These are phyloP conservation scores for Bidens hawaiensis DNA, from an alignment of 140 eudicot species.

Conservation along the genomic window DNA sequence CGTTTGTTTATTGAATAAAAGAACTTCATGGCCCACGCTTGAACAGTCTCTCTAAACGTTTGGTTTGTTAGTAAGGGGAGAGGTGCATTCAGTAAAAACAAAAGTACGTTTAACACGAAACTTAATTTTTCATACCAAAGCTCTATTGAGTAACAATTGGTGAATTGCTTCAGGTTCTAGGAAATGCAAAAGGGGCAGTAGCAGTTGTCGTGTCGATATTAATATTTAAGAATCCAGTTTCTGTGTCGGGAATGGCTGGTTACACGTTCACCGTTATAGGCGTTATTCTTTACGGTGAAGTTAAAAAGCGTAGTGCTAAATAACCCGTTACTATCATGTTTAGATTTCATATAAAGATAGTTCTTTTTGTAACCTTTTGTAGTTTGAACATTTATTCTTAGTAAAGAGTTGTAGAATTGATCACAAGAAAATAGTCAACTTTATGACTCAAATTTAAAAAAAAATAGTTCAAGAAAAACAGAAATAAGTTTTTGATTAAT, in stretches of 20 bases:
- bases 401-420: conserved; percentile 39
- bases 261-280: conserved; percentile 63
- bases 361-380: background rate
- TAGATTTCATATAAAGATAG: background rate
- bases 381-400: conserved; percentile 19
- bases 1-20: too few species aligned
- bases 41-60: too few species aligned
- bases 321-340: conserved; percentile 18
- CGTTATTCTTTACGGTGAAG: conserved; percentile 69
- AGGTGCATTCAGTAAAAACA: too few species aligned
- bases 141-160: conserved; percentile 48
- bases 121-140: background rate
- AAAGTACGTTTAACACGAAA: too few species aligned
- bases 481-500: conserved; percentile 17
- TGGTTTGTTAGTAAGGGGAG: too few species aligned
- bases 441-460: conserved; percentile 7
- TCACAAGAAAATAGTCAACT: conserved; percentile 16
- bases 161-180: conserved; percentile 53
- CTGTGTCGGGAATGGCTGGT: conserved; percentile 81
- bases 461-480: too few species aligned
- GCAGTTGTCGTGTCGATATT: conserved; percentile 72
- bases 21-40: too few species aligned
- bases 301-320: conserved; percentile 59
- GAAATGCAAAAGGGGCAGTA: conserved; percentile 83
- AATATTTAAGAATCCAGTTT: conserved; percentile 63